These are phyloP conservation scores for Glycine soja DNA, from an alignment of 306 rosid species.

Conservation along the genomic window DNA sequence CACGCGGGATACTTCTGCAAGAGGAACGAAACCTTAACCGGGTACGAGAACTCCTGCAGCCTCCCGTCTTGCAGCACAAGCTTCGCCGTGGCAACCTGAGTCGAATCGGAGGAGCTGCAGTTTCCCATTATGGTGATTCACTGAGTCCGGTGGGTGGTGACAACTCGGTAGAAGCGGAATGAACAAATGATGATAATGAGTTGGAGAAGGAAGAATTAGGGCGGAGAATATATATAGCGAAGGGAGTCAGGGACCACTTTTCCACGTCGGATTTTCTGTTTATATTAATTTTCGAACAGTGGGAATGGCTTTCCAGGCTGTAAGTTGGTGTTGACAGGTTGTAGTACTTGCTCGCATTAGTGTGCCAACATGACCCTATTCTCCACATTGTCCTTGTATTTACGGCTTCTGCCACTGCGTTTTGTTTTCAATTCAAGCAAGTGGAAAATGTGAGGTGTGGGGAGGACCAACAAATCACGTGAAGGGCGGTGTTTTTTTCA, in stretches of 20 bases:
- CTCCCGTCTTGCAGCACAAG: constrained; percentile 72
- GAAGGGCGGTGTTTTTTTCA: constrained; percentile 13
- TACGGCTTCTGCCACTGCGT: constrained; percentile 41
- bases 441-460: neutral
- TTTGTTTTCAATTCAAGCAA: neutral
- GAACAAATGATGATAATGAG: neutral
- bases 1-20: constrained; percentile 69
- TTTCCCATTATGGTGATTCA: constrained; percentile 64
- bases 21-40: constrained; percentile 74
- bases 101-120: constrained; percentile 70
- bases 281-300: constrained; percentile 28
- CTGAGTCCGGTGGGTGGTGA: neutral
- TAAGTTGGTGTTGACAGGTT: constrained; percentile 84
- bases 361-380: constrained; percentile 39
- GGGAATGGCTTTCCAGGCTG: constrained; percentile 81
- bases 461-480: constrained; percentile 31
- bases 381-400: constrained; percentile 16
- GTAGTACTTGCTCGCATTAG: constrained; percentile 48
- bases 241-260: neutral
- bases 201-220: neutral
- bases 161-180: neutral
- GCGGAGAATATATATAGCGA: constrained; percentile 24
- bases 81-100: constrained; percentile 73
- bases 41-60: constrained; percentile 69
- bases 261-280: constrained; percentile 64